A percentile compares a stretch with the other conserved stretches of the same genome.
phyloP scores from a whole-genome alignment of 345 rosid genomes.

The Carallia pectinifolia region DNA sequence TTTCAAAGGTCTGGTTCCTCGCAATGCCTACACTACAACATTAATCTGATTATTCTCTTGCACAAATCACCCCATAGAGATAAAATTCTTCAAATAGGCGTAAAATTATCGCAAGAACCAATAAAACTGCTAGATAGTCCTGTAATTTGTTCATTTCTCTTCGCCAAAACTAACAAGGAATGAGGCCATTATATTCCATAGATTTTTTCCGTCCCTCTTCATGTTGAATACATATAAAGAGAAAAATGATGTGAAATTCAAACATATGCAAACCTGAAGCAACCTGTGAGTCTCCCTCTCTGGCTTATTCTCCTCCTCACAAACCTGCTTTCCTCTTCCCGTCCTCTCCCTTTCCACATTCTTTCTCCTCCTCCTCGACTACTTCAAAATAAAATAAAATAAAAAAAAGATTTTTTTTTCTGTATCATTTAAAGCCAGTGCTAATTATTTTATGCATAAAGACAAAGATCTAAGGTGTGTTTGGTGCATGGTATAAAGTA shows the following conservation, averaged over 20 bases:
- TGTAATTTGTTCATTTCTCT: too few relatives aligned
- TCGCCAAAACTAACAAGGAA: not conserved
- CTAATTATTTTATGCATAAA: too few relatives aligned
- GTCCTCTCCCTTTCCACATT: slow-evolving; percentile 39
- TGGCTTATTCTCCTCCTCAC: slow-evolving; percentile 43
- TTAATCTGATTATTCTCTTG: not conserved
- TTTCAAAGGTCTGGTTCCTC: too few relatives aligned
- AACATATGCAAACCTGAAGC: slow-evolving; percentile 57
- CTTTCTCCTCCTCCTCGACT: slow-evolving; percentile 25
- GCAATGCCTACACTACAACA: not conserved
- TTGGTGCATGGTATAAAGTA: too few relatives aligned
- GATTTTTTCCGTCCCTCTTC: too few relatives aligned
- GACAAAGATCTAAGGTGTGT: too few relatives aligned
- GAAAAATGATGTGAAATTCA: too few relatives aligned
- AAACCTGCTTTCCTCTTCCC: slow-evolving; percentile 42
- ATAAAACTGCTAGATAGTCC: not conserved
- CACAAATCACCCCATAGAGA: not conserved
- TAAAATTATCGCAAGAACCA: not conserved
- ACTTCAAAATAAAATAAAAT: too few relatives aligned
- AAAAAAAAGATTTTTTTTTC: too few relatives aligned
- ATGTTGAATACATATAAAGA: too few relatives aligned
- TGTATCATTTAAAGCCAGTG: too few relatives aligned
- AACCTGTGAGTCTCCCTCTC: slow-evolving; percentile 73
- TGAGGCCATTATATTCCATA: not conserved
- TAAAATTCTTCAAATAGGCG: not conserved